Base-by-base conservation (phyloP, 2,329 filamentous ascomycete species). In the Fusarium devonianum region DNA sequence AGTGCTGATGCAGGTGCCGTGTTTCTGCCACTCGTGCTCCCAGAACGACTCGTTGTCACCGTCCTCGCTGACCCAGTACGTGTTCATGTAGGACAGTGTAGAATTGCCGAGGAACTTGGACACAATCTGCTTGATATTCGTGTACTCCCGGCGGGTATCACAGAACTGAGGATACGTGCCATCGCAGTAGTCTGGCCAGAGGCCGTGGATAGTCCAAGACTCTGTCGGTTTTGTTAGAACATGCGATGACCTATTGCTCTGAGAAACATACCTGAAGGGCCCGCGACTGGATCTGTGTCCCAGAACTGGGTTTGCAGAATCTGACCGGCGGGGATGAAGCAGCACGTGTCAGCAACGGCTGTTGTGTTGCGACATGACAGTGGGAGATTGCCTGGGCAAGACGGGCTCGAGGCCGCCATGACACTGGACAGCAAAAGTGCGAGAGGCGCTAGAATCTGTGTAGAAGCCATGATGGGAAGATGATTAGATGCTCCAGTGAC, bases 281-380 rank as follows among this genome's bases (percentile, higher is more conserved):
- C 87, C 3, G 82, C 80, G 1, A 79, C 75, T 2, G 87, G 87
- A 49, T 80, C 67, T 0, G 83, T 81, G 65, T 92, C 88, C 88
- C 88, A 92, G 72, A 92, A 91, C 63, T 92, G 88, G 2, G 89
- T 91, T 69, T 84, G 82, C 4, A 91, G 77, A 33, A 92, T 73
- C 54, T 89, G 82, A 7, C 89, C 89, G 4, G 87, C 84, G 0
- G 88, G 88, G 16, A 82, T 78, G 74, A 90, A 88, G 72, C 89
- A 92, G 74, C 89, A 92, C 6, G 85, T 80, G 64, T 91, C 78
- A 39, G 77, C 68, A n/a, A 82, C 78, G 7, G 72, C 71, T 3
- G 83, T 83, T 5, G 79, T 81, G 64, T 86, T 86, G 48, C 85
- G 81, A 65, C 87, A 90, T 62, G 60, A 63, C 9, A 66, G 41